phyloP scores from a whole-genome alignment of 352 stramenopile species.

The Globisporangium abappressorium region DNA sequence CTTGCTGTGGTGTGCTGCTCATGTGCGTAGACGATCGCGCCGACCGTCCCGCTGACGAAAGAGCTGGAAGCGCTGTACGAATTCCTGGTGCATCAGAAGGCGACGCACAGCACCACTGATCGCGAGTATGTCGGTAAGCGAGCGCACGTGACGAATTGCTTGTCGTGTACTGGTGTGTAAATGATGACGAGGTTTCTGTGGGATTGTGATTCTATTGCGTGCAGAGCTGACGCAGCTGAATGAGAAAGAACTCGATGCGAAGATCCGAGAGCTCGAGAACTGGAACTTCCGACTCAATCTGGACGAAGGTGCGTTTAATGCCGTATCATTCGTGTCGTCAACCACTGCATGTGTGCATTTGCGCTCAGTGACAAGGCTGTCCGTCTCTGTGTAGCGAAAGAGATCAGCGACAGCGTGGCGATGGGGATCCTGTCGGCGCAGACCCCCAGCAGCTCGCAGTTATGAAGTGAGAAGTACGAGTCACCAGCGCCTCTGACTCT shows the following conservation, averaged over 20 bases:
- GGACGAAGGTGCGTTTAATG: slow-evolving; percentile 50
- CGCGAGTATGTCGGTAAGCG: slow-evolving; percentile 43
- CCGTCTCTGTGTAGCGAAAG: slow-evolving; percentile 24
- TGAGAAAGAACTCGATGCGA: slow-evolving; percentile 67
- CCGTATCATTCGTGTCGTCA: background rate
- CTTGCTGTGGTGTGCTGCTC: background rate
- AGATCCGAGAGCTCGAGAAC: slow-evolving; percentile 78
- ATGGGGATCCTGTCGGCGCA: slow-evolving; percentile 32
- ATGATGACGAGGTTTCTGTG: background rate
- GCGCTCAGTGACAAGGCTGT: background rate
- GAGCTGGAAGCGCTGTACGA: slow-evolving; percentile 56
- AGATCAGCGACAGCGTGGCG: slow-evolving; percentile 36
- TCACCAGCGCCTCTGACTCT: background rate
- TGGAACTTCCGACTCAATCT: slow-evolving; percentile 81
- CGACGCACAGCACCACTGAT: slow-evolving; percentile 20
- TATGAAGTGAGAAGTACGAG: background rate
- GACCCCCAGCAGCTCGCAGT: background rate
- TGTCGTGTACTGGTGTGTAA: background rate
- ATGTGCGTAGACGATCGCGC: slow-evolving; percentile 40
- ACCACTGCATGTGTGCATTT: background rate
- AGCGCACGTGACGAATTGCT: background rate
- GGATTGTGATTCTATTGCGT: background rate
- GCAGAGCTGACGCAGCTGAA: slow-evolving; percentile 46
- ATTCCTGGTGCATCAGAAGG: slow-evolving; percentile 54
- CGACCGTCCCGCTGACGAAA: slow-evolving; percentile 42